Conservation (phyloP, 2,329 filamentous ascomycete species). For the Alternaria conjuncta region DNA sequence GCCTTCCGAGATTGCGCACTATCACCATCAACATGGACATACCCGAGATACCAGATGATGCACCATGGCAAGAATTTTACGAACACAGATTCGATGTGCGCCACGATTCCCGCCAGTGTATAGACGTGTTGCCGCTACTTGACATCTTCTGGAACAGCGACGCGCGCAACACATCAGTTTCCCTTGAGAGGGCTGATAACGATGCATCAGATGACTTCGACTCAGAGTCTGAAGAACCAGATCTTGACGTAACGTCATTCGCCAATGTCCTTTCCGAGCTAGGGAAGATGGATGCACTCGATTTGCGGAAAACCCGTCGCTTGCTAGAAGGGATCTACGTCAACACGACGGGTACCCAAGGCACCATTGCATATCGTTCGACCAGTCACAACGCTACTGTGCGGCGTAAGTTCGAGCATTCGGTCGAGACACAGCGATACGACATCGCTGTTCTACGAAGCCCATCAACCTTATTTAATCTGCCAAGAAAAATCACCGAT, state of each 20-base stretch:
- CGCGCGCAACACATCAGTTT: neutral
- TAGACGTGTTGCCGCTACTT: neutral
- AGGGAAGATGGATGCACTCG: neutral
- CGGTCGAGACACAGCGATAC: too few species aligned
- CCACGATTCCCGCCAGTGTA: fast-evolving
- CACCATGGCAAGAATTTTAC: too few species aligned
- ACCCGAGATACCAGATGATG: neutral
- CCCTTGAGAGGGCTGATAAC: neutral
- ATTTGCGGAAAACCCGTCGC: neutral
- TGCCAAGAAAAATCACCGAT: too few species aligned
- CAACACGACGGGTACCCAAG: too few species aligned
- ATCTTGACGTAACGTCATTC: fast-evolving
- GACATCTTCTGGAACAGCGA: neutral
- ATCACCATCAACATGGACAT: neutral
- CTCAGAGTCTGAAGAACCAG: fast-evolving
- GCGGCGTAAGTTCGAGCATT: too few species aligned
- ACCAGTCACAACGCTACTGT: too few species aligned
- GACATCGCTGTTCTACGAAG: fast-evolving
- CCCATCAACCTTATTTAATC: too few species aligned
- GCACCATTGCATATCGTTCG: fast-evolving
- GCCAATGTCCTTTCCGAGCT: neutral
- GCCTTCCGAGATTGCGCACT: neutral
- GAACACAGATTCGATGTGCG: too few species aligned
- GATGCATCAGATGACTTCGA: neutral
- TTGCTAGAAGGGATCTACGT: too few species aligned